Percentiles rank a stretch among this genome's conserved stretches.
Conservation (phyloP, 2,329 filamentous ascomycete species). For the Cylindrodendrum hubeiense region DNA sequence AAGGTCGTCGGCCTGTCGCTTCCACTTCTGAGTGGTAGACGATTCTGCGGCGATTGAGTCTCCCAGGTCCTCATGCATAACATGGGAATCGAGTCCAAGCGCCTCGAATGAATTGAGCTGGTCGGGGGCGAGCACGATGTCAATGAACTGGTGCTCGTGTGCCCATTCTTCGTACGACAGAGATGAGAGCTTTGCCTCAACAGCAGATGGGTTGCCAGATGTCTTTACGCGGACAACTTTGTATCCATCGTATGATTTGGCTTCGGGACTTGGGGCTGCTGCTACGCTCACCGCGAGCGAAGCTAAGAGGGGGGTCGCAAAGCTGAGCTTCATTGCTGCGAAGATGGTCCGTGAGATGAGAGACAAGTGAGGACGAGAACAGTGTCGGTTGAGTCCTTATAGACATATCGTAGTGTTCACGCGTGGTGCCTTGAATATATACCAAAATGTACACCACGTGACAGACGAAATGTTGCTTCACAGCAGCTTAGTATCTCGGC, state of each 20-base stretch:
- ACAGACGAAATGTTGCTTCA: background rate
- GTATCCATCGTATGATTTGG: conserved; percentile 44
- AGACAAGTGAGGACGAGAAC: background rate
- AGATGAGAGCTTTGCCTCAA: conserved; percentile 31
- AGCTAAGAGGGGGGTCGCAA: conserved; percentile 29
- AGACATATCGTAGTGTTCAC: background rate
- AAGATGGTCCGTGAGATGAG: background rate
- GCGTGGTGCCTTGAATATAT: background rate
- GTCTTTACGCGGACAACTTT: conserved; percentile 43
- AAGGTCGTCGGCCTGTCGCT: conserved; percentile 3
- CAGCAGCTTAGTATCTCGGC: background rate
- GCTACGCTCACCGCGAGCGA: conserved; percentile 32
- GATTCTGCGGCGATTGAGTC: conserved; percentile 39
- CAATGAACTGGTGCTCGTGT: conserved; percentile 36
- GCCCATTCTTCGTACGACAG: conserved; percentile 43
- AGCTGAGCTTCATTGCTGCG: conserved; percentile 32
- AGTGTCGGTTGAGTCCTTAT: background rate
- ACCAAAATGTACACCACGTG: background rate
- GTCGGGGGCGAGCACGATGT: conserved; percentile 43
- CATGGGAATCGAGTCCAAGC: conserved; percentile 37
- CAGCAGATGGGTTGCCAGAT: conserved; percentile 23
- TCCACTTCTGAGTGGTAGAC: conserved; percentile 14
- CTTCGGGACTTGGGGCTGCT: conserved; percentile 29
- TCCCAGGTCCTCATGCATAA: conserved; percentile 42
- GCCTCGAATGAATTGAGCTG: conserved; percentile 36